Evolutionary conservation across 257 asterid genomes (phyloP), one percentile per base, ranked within the genome.

Genomic region (Solanum clarkiae): DNA sequence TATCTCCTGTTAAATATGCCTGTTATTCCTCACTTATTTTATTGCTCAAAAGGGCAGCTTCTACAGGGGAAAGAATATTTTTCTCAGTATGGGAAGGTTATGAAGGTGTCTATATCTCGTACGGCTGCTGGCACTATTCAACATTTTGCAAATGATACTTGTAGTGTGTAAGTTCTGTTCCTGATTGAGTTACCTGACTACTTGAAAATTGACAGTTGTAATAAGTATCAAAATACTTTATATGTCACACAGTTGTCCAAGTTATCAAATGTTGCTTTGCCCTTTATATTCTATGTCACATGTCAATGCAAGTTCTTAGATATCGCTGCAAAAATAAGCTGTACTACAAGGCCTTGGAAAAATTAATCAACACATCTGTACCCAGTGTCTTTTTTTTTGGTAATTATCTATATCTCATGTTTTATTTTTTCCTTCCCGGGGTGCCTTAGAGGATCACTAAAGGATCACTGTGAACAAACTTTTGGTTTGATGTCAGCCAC

Each of bases 21-120:
- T 44, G 49, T 18, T 13, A 15, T 22, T 24, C 62, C 68, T 65
- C 32, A 22, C 65, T 24, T 22, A 3, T 40, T 42, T n/a, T 66
- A 29, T 49, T 75, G 44, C 81, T 26, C 68, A 87, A 82, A 80
- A 84, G 88, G 36, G 36, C 97, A 96, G 98, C 92, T 96, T 87
- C 98, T 96, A 75, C 98, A 93, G 91, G 93, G 88, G 40, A 90
- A 88, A 82, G 98, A 95, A 60, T 92, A 94, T 84, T 96, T 96
- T 90, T 91, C 89, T 85, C 97, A 91, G 93, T 96, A 96, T 86
- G 99, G 99, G 20, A 96, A 95, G 91, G 98, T 96, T 86, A 85
- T 90, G 89, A 96, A 96, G 91, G 99, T 95, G 88, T 96, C 98
- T 45, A 90, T 96, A 84, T 96, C 99, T 10, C 97, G 99, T 82